Evolutionary conservation across 1,284 basidiomycete species (phyloP), one percentile per base, ranked within the genome.

Genomic region (Trichosporon sp.): DNA sequence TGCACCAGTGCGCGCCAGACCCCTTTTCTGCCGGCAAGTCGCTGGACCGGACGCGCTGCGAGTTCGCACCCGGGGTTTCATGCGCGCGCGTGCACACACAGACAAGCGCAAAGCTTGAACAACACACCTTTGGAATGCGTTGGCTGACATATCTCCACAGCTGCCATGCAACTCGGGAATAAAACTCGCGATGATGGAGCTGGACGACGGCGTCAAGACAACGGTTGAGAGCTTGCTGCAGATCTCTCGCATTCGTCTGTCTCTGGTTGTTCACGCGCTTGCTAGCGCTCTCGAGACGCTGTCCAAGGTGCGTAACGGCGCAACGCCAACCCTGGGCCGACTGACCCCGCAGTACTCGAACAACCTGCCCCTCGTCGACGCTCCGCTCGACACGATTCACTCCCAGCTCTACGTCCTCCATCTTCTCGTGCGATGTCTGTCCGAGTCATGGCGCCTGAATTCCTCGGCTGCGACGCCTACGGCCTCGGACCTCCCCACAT

Each of bases 361-460:
- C 35, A 72, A 74, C 23, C 67, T 75, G 3, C 74, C 78, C 1
- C 72, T 80, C 21, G 64, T 70, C 42, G 85, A 87, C 69, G 85
- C 87, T 69, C 86, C 89, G 0, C 85, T 91, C 27, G 90, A 92
- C 72, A 87, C 91, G 65, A 87, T 96, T 8, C 93, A 96, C 77
- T 96, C 94, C 0, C 92, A 96, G 80, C 86, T 97, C 1, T 93
- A 93, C 76, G 83, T 97, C 32, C 86, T 97, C 74, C 93, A 96
- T 82, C 89, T 96, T 51, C 84, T 98, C 21, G 88, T 90, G 9
- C 38, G 87, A 87, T 78, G 88, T 88, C 71, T 97, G 85, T 88
- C 91, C 12, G 89, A 91, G 25, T 90, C 92, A 62, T 94, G 91
- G 91, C 75, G 85, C 47, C 71, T 77, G 64, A 77, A 78, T 67